Conservation (phyloP, 1,139 yeast genomes). For the Kurtzmaniella quercitrusa region DNA sequence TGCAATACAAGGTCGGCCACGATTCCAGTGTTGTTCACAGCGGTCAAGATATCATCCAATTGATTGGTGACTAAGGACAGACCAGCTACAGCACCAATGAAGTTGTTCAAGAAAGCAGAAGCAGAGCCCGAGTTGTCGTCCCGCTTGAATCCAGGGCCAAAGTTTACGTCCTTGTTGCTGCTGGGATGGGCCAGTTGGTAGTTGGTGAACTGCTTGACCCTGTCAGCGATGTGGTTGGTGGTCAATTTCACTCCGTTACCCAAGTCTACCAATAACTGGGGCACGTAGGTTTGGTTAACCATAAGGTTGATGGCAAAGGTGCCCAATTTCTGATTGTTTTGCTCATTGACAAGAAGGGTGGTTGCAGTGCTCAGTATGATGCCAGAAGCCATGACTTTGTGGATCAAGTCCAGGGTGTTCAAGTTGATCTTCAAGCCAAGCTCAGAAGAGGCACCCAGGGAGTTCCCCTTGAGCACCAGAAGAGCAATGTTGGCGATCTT, state of each 20-base stretch:
- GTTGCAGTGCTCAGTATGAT: conserved; percentile 21
- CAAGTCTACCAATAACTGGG: conserved; percentile 25
- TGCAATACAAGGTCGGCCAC: conserved; percentile 26
- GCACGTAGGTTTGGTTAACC: conserved; percentile 23
- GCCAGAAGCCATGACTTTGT: conserved; percentile 20
- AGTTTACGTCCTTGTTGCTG: conserved; percentile 3
- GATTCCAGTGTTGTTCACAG: conserved; percentile 31
- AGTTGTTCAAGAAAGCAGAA: conserved; percentile 27
- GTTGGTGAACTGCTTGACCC: conserved; percentile 22
- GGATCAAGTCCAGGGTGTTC: conserved; percentile 18
- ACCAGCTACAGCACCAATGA: conserved; percentile 23
- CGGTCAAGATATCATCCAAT: conserved; percentile 22
- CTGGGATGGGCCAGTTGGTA: conserved; percentile 15
- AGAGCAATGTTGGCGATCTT: conserved; percentile 18
- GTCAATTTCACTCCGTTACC: conserved; percentile 29
- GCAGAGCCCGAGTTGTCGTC: conserved; percentile 28
- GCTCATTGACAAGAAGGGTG: conserved; percentile 25
- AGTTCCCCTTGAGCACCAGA: conserved; percentile 11
- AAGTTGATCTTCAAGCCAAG: conserved; percentile 18
- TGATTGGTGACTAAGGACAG: conserved; percentile 23
- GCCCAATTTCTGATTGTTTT: conserved; percentile 24
- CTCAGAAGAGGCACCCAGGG: conserved; percentile 1
- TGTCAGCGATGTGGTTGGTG: conserved; percentile 24
- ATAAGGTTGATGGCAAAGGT: conserved; percentile 22
- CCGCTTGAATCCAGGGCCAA: conserved; percentile 11